These are phyloP conservation scores for Malassezia vespertilionis DNA, from an alignment of 1,284 basidiomycete genomes.

Conservation along the genomic window DNA sequence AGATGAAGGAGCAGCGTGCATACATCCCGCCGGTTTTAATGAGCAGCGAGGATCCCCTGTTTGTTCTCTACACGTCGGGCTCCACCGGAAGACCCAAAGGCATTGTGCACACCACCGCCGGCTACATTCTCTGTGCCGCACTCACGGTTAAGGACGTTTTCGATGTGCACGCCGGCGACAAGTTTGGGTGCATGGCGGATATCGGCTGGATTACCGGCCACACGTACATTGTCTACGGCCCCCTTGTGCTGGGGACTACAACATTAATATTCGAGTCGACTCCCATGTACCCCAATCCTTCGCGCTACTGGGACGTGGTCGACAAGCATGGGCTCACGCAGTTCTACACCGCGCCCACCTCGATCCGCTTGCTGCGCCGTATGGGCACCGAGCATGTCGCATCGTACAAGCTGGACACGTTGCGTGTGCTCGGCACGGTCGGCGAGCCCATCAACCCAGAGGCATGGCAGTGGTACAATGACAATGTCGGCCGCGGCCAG, in stretches of 20 bases:
- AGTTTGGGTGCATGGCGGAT: conserved; percentile 95
- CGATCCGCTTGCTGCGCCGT: conserved; percentile 75
- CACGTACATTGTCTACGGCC: conserved; percentile 94
- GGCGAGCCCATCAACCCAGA: conserved; percentile 99
- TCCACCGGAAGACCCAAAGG: conserved; percentile 96
- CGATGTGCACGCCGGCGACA: conserved; percentile 65
- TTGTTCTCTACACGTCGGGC: conserved; percentile 90
- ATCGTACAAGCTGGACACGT: conserved; percentile 66
- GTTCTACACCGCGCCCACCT: conserved; percentile 48
- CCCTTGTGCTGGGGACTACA: conserved; percentile 76
- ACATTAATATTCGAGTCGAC: conserved; percentile 95
- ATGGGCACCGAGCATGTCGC: conserved; percentile 79
- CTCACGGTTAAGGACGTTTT: conserved; percentile 93
- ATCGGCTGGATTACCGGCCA: conserved; percentile 99
- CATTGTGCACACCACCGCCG: conserved; percentile 88
- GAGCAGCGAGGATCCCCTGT: conserved; percentile 82
- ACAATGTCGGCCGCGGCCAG: conserved; percentile 75
- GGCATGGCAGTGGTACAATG: conserved; percentile 98
- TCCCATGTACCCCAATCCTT: conserved; percentile 87
- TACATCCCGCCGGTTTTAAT: conserved; percentile 83
- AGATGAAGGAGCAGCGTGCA: conserved; percentile 66
- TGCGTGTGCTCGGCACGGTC: conserved; percentile 82
- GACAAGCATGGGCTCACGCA: conserved; percentile 78
- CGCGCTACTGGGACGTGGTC: conserved; percentile 93
- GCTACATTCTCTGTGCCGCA: conserved; percentile 78